These are phyloP conservation scores for Cynara cardunculus DNA, from an alignment of 129 eudicot species.

Conservation along the genomic window DNA sequence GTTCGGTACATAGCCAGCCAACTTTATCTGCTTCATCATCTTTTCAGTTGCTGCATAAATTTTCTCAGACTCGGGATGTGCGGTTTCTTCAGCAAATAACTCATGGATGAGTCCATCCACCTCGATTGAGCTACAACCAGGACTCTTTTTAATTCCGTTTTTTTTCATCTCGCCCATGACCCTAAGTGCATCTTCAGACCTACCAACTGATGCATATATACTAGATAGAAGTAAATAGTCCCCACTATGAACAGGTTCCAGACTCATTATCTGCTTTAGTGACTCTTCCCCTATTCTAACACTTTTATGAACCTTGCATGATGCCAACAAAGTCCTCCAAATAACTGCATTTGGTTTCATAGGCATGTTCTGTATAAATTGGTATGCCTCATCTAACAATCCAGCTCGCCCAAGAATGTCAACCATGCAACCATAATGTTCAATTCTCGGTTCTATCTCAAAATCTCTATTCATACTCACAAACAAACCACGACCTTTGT, in stretches of 20 bases:
- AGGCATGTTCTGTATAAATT: constrained; percentile 50
- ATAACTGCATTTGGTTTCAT: constrained; percentile 52
- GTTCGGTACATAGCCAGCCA: constrained; percentile 40
- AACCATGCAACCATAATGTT: constrained; percentile 71
- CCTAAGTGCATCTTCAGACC: constrained; percentile 50
- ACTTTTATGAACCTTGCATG: constrained; percentile 58
- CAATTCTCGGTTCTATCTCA: constrained; percentile 53
- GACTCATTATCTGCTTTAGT: constrained; percentile 15
- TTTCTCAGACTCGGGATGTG: constrained; percentile 38
- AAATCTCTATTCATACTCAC: constrained; percentile 49
- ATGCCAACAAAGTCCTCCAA: constrained; percentile 72
- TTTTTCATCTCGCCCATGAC: constrained; percentile 50
- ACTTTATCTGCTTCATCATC: constrained; percentile 37
- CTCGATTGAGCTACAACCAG: constrained; percentile 54
- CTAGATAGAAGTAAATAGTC: constrained; percentile 49
- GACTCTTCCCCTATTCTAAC: constrained; percentile 34
- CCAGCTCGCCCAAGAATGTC: constrained; percentile 71
- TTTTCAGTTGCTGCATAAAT: constrained; percentile 36
- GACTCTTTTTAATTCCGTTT: constrained; percentile 46
- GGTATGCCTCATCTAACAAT: constrained; percentile 43
- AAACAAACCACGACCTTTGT: constrained; percentile 51
- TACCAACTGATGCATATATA: constrained; percentile 52
- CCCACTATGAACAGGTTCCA: constrained; percentile 40
- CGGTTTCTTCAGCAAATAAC: constrained; percentile 46
- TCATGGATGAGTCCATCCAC: constrained; percentile 35